Evolutionary conservation across 1,284 basidiomycete genomes (phyloP), one percentile per base, ranked within the genome.

Genomic region (Austroboletus niveus): DNA sequence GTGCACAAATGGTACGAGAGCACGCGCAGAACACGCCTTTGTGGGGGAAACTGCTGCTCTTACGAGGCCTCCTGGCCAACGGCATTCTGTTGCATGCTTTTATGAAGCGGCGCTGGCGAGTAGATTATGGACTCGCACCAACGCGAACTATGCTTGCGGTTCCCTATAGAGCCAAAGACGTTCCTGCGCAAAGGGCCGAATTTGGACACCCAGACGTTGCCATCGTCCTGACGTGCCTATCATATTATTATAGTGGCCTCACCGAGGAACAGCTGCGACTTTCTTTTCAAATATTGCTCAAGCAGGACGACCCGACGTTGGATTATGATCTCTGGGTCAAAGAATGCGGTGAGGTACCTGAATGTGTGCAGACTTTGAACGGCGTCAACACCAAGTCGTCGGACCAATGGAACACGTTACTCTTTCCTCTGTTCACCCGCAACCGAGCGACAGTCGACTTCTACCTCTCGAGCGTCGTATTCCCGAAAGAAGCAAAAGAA

Each of bases 141-240:
- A 52, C 31, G 9, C 74, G 80, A 5, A 73, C 80, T 1, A 68
- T 74, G 53, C 65, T 82, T 5, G 79, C 80, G 0, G 79, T 81
- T 0, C 79, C 79, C 2, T 81, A 79, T 54, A 66, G 74, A 22
- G 79, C 80, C 0, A 81, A 82, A 58, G 80, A 82, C 50, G 66
- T 75, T 2, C 80, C 80, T 0, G 67, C 76, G 14, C 52, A 67
- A 32, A 68, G 73, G 35, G 77, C 80, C 17, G 79, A 82, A 41
- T 82, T 27, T 27, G 27, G 27, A 8, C 27, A 27, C 27, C 27
- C 27, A 1, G 27, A 27, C 27, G 7, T 27, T 27, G 24, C 24
- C 27, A 7, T 27, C 27, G 27, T 27, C 27, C 24, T 27, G 24
- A 17, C 17, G 17, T 17, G 17, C 17, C 17, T 24, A 24, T 24